These are phyloP conservation scores for Calonectria henricotiae DNA, from an alignment of 2,329 filamentous ascomycete species.

Conservation along the genomic window DNA sequence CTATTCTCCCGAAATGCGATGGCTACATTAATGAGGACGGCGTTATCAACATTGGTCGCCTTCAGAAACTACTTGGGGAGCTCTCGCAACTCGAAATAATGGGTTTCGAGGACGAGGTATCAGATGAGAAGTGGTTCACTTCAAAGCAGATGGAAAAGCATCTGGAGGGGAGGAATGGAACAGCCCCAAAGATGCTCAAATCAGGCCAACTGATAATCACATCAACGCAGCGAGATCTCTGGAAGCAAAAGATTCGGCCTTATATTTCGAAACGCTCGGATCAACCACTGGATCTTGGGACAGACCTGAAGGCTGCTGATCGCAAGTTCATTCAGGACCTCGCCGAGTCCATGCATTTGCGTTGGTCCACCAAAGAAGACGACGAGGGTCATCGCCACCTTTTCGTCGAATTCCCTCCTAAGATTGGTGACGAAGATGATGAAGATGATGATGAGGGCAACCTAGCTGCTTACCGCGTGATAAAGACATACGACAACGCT, in stretches of 20 bases:
- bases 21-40: constrained; percentile 98
- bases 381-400: constrained; percentile 71
- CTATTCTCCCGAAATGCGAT: constrained; percentile 86
- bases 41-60: constrained; percentile 87
- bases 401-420: constrained; percentile 66
- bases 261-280: constrained; percentile 82
- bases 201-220: constrained; percentile 81
- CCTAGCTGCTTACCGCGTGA: constrained; percentile 86
- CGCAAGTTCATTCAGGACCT: constrained; percentile 94
- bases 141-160: constrained; percentile 85
- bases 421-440: constrained; percentile 62
- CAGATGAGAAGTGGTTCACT: constrained; percentile 93
- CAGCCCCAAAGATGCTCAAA: constrained; percentile 68
- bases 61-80: constrained; percentile 85
- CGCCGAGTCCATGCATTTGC: constrained; percentile 74
- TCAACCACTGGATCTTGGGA: constrained; percentile 81
- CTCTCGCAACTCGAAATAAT: constrained; percentile 90
- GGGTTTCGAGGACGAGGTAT: constrained; percentile 93
- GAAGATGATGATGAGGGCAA: constrained; percentile 82
- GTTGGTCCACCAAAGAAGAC: constrained; percentile 73
- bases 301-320: constrained; percentile 84
- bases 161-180: constrained; percentile 71
- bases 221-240: constrained; percentile 85
- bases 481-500: constrained; percentile 93
- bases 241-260: constrained; percentile 84